phyloP scores from a whole-genome alignment of 495 filamentous ascomycete genomes.

The Xylaria cubensis region DNA sequence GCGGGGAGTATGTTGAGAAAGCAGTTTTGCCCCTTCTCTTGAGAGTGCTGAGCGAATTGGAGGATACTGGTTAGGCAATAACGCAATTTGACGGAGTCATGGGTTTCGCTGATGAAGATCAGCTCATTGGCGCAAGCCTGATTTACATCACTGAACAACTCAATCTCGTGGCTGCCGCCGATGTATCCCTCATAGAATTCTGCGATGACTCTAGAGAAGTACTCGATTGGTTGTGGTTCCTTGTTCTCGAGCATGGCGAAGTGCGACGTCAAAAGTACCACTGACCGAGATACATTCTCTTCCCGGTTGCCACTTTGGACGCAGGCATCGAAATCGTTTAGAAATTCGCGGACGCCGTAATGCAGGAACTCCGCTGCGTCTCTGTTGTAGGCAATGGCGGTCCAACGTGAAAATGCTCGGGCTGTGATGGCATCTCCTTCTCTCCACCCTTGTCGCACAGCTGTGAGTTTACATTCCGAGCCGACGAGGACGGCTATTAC shows the following conservation, averaged over 20 bases:
- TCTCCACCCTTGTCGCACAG: neutral
- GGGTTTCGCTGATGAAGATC: constrained; percentile 29
- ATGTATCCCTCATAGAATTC: constrained; percentile 46
- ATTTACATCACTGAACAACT: constrained; percentile 35
- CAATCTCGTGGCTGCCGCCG: constrained; percentile 38
- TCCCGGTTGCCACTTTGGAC: constrained; percentile 35
- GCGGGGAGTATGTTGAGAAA: constrained; percentile 13
- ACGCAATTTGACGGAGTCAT: neutral
- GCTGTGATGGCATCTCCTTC: constrained; percentile 1
- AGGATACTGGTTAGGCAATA: neutral
- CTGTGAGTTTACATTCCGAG: neutral
- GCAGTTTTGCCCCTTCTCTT: neutral
- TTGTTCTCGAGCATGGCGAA: constrained; percentile 45
- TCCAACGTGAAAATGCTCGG: neutral
- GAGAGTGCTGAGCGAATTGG: neutral
- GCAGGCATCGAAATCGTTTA: constrained; percentile 41
- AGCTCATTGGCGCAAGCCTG: constrained; percentile 42
- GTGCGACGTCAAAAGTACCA: constrained; percentile 38
- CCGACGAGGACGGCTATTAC: neutral
- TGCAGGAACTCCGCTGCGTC: constrained; percentile 38
- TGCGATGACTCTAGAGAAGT: constrained; percentile 38
- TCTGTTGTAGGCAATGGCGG: constrained; percentile 4
- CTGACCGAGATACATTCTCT: constrained; percentile 38
- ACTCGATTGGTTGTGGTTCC: constrained; percentile 39
- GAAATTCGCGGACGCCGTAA: constrained; percentile 38